Percentiles rank a stretch among this genome's conserved stretches.
These are phyloP conservation scores for Apiospora saccharicola DNA, from an alignment of 2,329 filamentous ascomycete genomes.

Conservation along the genomic window DNA sequence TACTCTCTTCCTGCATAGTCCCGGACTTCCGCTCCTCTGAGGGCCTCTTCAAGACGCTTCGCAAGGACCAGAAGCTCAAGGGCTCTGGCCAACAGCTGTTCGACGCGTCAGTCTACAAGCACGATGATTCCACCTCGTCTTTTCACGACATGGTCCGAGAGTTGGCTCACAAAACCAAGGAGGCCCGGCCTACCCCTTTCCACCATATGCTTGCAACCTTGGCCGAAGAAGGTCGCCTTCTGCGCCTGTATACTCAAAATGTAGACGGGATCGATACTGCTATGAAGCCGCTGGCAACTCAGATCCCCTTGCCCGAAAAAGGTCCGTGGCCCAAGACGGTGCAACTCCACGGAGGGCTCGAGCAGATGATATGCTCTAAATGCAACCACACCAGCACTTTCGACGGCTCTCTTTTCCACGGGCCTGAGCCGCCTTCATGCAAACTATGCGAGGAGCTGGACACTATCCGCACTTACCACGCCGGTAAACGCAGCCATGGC, in stretches of 20 bases:
- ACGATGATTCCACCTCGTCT: slow-evolving; percentile 84
- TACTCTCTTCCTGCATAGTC: slow-evolving; percentile 56
- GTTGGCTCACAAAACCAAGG: slow-evolving; percentile 79
- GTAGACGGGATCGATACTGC: slow-evolving; percentile 94
- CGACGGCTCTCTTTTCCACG: slow-evolving; percentile 80
- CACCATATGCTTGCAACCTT: slow-evolving; percentile 93
- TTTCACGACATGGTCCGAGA: slow-evolving; percentile 97
- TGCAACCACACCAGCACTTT: slow-evolving; percentile 81
- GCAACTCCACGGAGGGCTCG: slow-evolving; percentile 90
- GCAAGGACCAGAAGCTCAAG: slow-evolving; percentile 88
- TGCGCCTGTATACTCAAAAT: slow-evolving; percentile 95
- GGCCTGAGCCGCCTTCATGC: slow-evolving; percentile 84
- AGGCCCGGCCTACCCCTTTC: slow-evolving; percentile 84
- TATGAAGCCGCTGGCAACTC: slow-evolving; percentile 79
- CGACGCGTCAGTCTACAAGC: slow-evolving; percentile 96
- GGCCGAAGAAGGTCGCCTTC: slow-evolving; percentile 82
- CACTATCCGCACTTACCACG: slow-evolving; percentile 74
- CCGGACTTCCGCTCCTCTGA: slow-evolving; percentile 94
- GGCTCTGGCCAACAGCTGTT: slow-evolving; percentile 95
- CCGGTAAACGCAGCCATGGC: slow-evolving; percentile 90
- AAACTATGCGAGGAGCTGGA: slow-evolving; percentile 77
- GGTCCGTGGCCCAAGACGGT: slow-evolving; percentile 93
- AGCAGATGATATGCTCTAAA: slow-evolving; percentile 97
- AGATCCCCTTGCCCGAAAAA: slow-evolving; percentile 80
- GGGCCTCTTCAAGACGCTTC: slow-evolving; percentile 86